Evolutionary conservation across 148 eudicot genomes (phyloP).

Genomic region (Gaultheria prostrata): DNA sequence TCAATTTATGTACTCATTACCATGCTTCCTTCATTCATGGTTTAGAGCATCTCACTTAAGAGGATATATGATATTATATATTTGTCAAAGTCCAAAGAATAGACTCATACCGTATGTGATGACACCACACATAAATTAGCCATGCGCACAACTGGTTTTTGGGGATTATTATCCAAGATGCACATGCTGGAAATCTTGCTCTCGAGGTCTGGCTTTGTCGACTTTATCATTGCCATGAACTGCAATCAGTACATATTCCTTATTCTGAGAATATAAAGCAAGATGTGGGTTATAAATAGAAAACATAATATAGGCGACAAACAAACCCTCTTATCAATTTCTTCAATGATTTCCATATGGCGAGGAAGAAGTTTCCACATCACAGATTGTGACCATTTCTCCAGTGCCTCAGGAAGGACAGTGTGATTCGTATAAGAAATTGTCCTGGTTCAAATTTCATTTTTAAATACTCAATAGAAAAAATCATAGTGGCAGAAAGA

Average conservation of each 20-base stretch:
- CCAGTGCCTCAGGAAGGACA: conserved; percentile 98
- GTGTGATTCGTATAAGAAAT: conserved; percentile 98
- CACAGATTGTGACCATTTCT: conserved; percentile 92
- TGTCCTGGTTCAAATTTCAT: conserved; percentile 55
- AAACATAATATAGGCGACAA: not conserved
- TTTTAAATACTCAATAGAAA: conserved; percentile 3
- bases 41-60: too few species aligned
- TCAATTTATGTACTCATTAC: too few species aligned
- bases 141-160: conserved; percentile 95
- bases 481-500: conserved; percentile 11
- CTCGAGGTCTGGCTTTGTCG: conserved; percentile 72
- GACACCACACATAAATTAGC: conserved; percentile 98
- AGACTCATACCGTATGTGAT: conserved; percentile 80
- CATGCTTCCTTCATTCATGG: too few species aligned
- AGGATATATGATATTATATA: not conserved
- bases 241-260: conserved; percentile 25
- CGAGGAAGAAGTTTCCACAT: conserved; percentile 99
- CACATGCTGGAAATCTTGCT: conserved; percentile 62
- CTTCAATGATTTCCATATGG: conserved; percentile 94
- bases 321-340: conserved; percentile 85
- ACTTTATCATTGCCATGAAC: conserved; percentile 71
- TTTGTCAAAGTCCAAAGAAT: conserved; percentile 4
- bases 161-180: conserved; percentile 79
- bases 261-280: not conserved
- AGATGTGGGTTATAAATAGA: not conserved